Conservation (phyloP, 2,329 filamentous ascomycete genomes). For the Pyricularia grisea region DNA sequence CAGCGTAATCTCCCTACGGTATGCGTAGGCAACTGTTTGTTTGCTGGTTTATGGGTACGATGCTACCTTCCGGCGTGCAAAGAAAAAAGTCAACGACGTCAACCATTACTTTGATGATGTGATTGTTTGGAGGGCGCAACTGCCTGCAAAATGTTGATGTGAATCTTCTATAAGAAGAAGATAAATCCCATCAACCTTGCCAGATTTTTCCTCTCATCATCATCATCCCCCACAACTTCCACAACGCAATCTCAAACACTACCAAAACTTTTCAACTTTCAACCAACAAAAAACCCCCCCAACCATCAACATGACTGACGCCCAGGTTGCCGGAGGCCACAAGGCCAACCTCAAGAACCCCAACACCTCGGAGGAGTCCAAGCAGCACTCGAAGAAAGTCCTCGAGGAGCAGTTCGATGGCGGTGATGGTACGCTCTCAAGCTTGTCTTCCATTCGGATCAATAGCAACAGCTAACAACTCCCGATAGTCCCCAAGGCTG, state of each 20-base stretch:
- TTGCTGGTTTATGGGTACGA: neutral
- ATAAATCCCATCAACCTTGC: neutral
- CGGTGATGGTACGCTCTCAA: conserved; percentile 22
- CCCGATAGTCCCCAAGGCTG: conserved; percentile 18
- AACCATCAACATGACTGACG: conserved; percentile 32
- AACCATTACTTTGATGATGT: neutral
- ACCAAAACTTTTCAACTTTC: neutral
- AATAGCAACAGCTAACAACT: neutral
- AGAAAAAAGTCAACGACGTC: neutral
- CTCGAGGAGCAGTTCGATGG: conserved; percentile 40
- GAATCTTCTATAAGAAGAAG: conserved; percentile 4
- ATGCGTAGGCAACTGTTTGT: neutral
- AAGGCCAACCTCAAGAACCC: conserved; percentile 50
- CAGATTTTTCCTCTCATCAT: neutral
- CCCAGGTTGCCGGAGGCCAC: conserved; percentile 46
- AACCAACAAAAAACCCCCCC: neutral
- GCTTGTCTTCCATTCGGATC: no score
- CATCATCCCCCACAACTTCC: neutral
- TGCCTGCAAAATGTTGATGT: neutral
- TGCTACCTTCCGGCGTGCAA: neutral
- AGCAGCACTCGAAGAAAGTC: conserved; percentile 42
- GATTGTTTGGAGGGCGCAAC: neutral
- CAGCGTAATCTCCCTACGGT: neutral
- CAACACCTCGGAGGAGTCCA: conserved; percentile 43
- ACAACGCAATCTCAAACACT: neutral